These are phyloP conservation scores for Barnettozyma botsteinii DNA, from an alignment of 805 yeast genomes.

Conservation along the genomic window DNA sequence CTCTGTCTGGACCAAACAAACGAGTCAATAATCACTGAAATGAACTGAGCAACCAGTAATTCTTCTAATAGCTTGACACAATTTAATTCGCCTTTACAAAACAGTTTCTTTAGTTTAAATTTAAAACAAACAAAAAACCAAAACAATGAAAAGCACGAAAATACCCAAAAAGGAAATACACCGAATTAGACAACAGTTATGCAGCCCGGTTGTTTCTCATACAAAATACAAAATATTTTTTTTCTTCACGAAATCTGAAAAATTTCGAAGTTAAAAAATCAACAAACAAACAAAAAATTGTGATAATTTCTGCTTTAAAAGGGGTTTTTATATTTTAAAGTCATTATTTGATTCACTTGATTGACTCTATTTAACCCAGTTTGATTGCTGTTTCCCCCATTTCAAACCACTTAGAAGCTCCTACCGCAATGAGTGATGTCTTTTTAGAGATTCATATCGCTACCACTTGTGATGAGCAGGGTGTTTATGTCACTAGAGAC, in stretches of 20 bases:
- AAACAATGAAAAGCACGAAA: neutral
- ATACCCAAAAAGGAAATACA: neutral
- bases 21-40: neutral
- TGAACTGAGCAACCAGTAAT: no score
- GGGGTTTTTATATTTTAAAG: no score
- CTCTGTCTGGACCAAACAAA: neutral
- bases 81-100: neutral
- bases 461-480: slow-evolving; percentile 63
- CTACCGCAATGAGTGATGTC: slow-evolving; percentile 32
- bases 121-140: neutral
- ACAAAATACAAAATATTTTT: no score
- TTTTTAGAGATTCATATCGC: slow-evolving; percentile 57
- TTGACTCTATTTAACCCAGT: neutral
- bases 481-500: slow-evolving; percentile 55
- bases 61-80: no score
- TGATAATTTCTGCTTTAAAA: neutral
- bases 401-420: neutral
- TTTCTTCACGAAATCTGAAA: neutral
- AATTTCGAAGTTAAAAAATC: neutral
- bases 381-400: neutral
- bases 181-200: no score
- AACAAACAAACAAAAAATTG: neutral
- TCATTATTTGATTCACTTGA: neutral
- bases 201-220: no score
- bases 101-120: no score